Conservation (phyloP, 257 asterid genomes). For the Solanum pinnatisectum region DNA sequence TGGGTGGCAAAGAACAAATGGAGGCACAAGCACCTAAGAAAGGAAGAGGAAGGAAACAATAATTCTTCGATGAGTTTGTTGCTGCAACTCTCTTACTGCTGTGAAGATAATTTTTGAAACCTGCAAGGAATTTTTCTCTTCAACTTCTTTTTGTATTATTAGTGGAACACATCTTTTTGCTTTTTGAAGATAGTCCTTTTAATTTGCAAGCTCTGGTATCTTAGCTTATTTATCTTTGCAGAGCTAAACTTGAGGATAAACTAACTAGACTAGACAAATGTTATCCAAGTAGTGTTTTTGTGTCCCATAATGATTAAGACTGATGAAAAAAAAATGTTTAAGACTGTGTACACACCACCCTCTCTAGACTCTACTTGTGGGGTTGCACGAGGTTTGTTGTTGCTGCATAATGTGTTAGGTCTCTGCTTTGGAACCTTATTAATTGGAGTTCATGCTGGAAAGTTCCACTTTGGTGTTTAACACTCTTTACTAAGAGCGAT, state of each 20-base stretch:
- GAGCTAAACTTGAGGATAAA: neutral
- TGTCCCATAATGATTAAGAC: neutral
- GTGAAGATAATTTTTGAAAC: neutral
- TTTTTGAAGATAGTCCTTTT: neutral
- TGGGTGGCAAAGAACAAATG: neutral
- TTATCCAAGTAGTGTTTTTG: neutral
- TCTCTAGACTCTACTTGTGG: neutral
- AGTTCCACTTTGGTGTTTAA: neutral
- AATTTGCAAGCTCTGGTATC: neutral
- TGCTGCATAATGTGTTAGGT: neutral
- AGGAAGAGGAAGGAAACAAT: neutral
- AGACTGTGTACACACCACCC: neutral
- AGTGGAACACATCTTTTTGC: neutral
- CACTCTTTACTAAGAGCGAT: neutral
- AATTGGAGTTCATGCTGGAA: neutral
- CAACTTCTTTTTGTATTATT: neutral
- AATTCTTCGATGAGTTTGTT: neutral
- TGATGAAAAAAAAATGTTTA: no score
- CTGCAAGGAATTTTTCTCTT: neutral
- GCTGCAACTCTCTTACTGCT: neutral
- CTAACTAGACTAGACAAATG: neutral
- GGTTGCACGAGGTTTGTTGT: neutral
- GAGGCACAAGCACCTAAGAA: slow-evolving; percentile 2
- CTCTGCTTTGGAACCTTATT: neutral
- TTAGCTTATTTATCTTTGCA: neutral